Percentiles rank a stretch among this genome's conserved stretches.
These are phyloP conservation scores for Hymenoscyphus albidus DNA, from an alignment of 2,329 filamentous ascomycete species.

Conservation along the genomic window DNA sequence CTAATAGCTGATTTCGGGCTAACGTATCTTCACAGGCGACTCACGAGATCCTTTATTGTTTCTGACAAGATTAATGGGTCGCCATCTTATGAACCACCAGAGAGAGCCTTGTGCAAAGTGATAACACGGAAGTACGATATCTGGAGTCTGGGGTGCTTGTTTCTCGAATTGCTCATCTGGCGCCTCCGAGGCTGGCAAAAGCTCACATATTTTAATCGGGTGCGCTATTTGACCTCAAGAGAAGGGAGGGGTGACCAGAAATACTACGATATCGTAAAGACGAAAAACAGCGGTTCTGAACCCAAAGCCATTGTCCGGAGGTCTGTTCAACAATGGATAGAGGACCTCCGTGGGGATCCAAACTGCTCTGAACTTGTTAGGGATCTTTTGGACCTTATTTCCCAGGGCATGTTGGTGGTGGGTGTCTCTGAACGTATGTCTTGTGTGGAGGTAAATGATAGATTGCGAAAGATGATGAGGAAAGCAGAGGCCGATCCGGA, in stretches of 20 bases:
- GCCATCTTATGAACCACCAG: constrained; percentile 38
- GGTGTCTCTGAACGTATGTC: constrained; percentile 10
- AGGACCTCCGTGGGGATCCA: constrained; percentile 12
- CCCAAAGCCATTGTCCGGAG: constrained; percentile 1
- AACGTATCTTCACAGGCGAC: constrained; percentile 31
- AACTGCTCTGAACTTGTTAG: constrained; percentile 13
- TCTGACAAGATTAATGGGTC: constrained; percentile 18
- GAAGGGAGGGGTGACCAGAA: constrained; percentile 8
- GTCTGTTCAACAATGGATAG: constrained; percentile 13
- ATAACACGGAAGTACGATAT: constrained; percentile 26
- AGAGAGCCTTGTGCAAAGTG: constrained; percentile 26
- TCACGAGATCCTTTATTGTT: constrained; percentile 29
- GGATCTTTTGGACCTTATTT: constrained; percentile 18
- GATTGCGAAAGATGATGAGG: neutral
- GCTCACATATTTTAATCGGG: constrained; percentile 1
- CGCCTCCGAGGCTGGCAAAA: constrained; percentile 20
- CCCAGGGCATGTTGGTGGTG: constrained; percentile 10
- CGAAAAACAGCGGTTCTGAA: neutral
- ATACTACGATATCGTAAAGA: constrained; percentile 8
- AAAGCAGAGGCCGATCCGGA: neutral
- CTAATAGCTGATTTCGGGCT: constrained; percentile 38
- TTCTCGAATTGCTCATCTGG: constrained; percentile 33
- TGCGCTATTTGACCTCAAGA: neutral
- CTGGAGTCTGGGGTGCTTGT: constrained; percentile 34
- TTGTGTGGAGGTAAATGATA: constrained; percentile 10